phyloP scores from a whole-genome alignment of 1,139 yeast species.

The Magnusiomyces suaveolens region DNA sequence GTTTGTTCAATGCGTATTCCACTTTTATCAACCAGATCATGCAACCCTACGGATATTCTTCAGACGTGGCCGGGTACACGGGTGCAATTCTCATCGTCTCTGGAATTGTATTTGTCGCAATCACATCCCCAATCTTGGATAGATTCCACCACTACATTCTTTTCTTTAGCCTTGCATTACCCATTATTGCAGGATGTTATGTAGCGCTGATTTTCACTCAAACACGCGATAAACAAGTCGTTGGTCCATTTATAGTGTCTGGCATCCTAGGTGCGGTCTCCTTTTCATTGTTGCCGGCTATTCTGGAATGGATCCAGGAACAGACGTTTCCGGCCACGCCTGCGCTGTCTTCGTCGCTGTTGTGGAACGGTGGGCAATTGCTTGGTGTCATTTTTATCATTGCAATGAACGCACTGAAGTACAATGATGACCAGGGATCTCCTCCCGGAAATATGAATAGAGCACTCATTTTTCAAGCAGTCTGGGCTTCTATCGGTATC shows the following conservation, averaged over 20 bases:
- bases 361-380: conserved; percentile 32
- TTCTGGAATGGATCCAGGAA: conserved; percentile 32
- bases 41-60: conserved; percentile 30
- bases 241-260: conserved; percentile 29
- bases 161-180: conserved; percentile 25
- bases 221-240: conserved; percentile 22
- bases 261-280: conserved; percentile 31
- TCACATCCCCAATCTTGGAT: conserved; percentile 30
- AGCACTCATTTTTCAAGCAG: conserved; percentile 30
- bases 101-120: conserved; percentile 29
- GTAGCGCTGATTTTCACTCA: conserved; percentile 30
- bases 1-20: conserved; percentile 32
- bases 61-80: conserved; percentile 31
- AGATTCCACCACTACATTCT: conserved; percentile 24
- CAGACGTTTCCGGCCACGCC: conserved; percentile 32
- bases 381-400: conserved; percentile 32
- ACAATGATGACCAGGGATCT: conserved; percentile 22
- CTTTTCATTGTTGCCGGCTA: conserved; percentile 29
- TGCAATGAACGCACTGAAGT: conserved; percentile 29
- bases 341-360: conserved; percentile 27
- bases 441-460: conserved; percentile 31
- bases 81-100: conserved; percentile 31
- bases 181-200: conserved; percentile 27
- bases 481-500: conserved; percentile 25
- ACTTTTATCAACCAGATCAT: conserved; percentile 31